Evolutionary conservation across 441 rosid genomes (phyloP).

Genomic region (Mallotus repandus): DNA sequence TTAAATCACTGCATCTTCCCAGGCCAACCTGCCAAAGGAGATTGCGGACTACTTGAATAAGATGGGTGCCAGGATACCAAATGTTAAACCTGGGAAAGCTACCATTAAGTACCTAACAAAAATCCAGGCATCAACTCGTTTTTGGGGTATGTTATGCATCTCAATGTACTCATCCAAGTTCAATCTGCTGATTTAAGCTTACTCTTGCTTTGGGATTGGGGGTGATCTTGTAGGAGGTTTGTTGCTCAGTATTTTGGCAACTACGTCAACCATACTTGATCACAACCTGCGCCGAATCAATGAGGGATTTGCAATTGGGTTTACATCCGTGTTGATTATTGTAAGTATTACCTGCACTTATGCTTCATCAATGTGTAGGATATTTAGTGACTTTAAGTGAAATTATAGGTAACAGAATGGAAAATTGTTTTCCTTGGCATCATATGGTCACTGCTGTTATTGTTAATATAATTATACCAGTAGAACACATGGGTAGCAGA

Average conservation of each 20-base stretch:
- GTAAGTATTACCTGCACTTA: slow-evolving; percentile 38
- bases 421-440: background rate
- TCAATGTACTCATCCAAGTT: slow-evolving; percentile 3
- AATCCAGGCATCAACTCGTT: slow-evolving; percentile 94
- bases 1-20: slow-evolving; percentile 22
- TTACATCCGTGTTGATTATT: slow-evolving; percentile 84
- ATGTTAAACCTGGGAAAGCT: slow-evolving; percentile 91
- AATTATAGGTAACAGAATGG: slow-evolving; percentile 2
- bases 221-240: slow-evolving; percentile 64
- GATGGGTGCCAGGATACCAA: slow-evolving; percentile 98
- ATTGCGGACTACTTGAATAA: slow-evolving; percentile 88
- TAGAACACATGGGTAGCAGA: background rate
- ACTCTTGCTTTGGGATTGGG: background rate
- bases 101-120: slow-evolving; percentile 81
- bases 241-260: slow-evolving; percentile 79
- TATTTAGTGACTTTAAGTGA: background rate
- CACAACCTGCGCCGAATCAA: slow-evolving; percentile 77
- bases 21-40: slow-evolving; percentile 99
- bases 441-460: background rate
- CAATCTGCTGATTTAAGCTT: slow-evolving; percentile 1
- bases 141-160: slow-evolving; percentile 73
- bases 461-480: background rate
- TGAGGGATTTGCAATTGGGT: slow-evolving; percentile 84
- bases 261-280: slow-evolving; percentile 78
- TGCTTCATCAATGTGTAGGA: background rate